These are phyloP conservation scores for Arthrobotrys musiformis DNA, from an alignment of 2,329 filamentous ascomycete genomes.

Conservation along the genomic window DNA sequence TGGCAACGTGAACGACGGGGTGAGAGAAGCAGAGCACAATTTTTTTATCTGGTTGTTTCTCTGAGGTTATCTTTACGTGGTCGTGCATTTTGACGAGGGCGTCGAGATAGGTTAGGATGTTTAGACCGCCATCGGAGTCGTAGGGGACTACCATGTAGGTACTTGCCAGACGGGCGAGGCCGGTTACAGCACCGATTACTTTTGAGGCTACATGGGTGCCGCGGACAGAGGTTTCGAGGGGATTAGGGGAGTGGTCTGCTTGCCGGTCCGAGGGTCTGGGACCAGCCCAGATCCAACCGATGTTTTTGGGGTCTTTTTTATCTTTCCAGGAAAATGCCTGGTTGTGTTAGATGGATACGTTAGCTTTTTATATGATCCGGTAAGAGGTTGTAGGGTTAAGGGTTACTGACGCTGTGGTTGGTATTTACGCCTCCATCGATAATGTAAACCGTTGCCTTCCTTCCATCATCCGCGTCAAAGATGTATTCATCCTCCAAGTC, in stretches of 20 bases:
- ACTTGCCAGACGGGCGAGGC: slow-evolving; percentile 22
- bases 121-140: slow-evolving; percentile 1
- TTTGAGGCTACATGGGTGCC: slow-evolving; percentile 38
- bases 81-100: slow-evolving; percentile 41
- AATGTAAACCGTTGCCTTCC: slow-evolving; percentile 20
- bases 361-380: too few species aligned
- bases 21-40: slow-evolving; percentile 39
- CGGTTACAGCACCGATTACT: slow-evolving; percentile 17
- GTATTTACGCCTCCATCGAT: slow-evolving; percentile 27
- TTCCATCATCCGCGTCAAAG: slow-evolving; percentile 33
- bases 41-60: background rate
- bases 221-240: background rate
- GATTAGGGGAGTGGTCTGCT: slow-evolving; percentile 8
- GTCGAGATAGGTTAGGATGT: slow-evolving; percentile 30
- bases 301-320: background rate
- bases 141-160: slow-evolving; percentile 42
- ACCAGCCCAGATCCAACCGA: slow-evolving; percentile 37
- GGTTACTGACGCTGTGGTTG: slow-evolving; percentile 11
- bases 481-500: background rate
- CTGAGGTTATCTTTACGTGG: slow-evolving; percentile 12
- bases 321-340: slow-evolving; percentile 25
- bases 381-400: background rate
- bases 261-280: slow-evolving; percentile 12
- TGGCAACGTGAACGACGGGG: background rate
- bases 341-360: background rate